Evolutionary conservation across 2,329 filamentous ascomycete genomes (phyloP).

Genomic region (Endoconidiophora laricicola): DNA sequence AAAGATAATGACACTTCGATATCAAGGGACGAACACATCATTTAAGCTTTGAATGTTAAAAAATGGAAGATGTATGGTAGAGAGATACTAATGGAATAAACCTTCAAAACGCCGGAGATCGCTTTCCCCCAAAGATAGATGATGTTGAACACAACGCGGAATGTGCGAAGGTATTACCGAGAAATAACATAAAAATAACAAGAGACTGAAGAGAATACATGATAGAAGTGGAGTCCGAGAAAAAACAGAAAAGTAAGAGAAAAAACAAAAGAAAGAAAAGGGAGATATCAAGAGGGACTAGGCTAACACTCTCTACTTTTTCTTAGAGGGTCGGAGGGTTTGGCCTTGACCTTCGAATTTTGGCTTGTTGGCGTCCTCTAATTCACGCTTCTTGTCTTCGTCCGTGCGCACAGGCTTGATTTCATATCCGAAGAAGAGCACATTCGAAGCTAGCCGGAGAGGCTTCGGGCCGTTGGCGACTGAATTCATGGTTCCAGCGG

Average conservation of each 20-base stretch:
- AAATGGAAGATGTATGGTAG: too few species aligned
- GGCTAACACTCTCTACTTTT: slow-evolving; percentile 41
- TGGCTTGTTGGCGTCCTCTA: slow-evolving; percentile 46
- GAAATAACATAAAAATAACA: not conserved
- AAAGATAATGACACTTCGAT: too few species aligned
- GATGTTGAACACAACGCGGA: not conserved
- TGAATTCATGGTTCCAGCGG: not conserved
- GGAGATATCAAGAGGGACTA: not conserved
- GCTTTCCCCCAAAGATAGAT: not conserved
- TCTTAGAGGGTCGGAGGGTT: slow-evolving; percentile 51
- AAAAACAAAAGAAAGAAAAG: not conserved
- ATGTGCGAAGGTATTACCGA: not conserved
- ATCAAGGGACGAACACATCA: too few species aligned
- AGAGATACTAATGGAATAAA: too few species aligned
- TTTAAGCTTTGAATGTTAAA: too few species aligned
- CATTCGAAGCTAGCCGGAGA: slow-evolving; percentile 72
- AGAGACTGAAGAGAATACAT: not conserved
- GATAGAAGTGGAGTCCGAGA: too few species aligned
- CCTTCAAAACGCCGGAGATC: not conserved
- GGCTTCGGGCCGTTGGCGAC: slow-evolving; percentile 43
- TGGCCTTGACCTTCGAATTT: slow-evolving; percentile 75
- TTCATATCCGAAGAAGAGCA: slow-evolving; percentile 93
- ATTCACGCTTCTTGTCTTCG: slow-evolving; percentile 50
- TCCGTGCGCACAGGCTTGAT: slow-evolving; percentile 74
- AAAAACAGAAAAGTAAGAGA: too few species aligned